A percentile compares a stretch with the other conserved stretches of the same genome.
Conservation (phyloP, 257 asterid genomes). For the Phtheirospermum japonicum region DNA sequence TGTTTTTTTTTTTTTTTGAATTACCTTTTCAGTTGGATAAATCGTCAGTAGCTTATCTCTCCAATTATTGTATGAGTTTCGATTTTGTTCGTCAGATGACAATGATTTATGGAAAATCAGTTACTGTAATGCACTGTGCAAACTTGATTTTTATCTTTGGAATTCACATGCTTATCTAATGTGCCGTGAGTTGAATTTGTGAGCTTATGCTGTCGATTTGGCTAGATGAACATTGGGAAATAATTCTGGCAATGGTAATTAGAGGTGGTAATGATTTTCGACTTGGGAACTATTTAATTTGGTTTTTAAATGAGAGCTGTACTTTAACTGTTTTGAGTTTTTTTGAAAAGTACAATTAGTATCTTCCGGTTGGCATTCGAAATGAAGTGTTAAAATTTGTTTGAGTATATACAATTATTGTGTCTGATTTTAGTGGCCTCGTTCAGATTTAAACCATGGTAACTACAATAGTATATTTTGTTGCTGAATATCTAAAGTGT, state of each 20-base stretch:
- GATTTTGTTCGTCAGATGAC: slow-evolving; percentile 7
- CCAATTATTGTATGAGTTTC: neutral
- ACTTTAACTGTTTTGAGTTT: neutral
- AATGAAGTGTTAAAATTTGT: neutral
- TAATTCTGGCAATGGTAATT: neutral
- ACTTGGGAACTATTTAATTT: neutral
- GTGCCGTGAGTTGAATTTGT: neutral
- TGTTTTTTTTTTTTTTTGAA: neutral
- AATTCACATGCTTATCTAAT: neutral
- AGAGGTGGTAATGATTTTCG: neutral
- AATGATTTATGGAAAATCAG: too few relatives aligned
- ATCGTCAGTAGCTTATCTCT: neutral
- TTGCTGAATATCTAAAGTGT: neutral
- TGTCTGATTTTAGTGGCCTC: neutral
- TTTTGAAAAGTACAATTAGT: neutral
- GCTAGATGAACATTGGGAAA: slow-evolving; percentile 7
- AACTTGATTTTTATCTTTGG: neutral
- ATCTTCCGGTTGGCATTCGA: slow-evolving; percentile 1
- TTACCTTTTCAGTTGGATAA: neutral
- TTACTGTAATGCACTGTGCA: neutral
- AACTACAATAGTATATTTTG: neutral
- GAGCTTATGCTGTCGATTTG: slow-evolving; percentile 3
- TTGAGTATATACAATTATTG: neutral
- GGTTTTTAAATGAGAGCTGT: neutral
- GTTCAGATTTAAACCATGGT: neutral